A percentile compares a stretch with the other conserved stretches of the same genome.
phyloP scores from a whole-genome alignment of 805 yeast species.

The Danielia oregonensis region DNA sequence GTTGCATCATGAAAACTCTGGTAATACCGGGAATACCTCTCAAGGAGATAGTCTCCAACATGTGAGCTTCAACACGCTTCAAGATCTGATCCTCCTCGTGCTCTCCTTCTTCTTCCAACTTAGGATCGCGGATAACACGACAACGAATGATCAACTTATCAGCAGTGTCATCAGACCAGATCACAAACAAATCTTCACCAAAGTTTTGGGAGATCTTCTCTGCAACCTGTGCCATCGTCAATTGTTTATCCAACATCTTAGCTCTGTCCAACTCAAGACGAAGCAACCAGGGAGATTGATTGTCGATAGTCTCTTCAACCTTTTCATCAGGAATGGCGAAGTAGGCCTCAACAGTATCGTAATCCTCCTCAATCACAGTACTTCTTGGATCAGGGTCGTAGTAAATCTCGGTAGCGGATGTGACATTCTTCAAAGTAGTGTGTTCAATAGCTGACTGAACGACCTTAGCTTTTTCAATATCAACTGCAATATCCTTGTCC shows the following conservation, averaged over 20 bases:
- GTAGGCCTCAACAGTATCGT: conserved; percentile 95
- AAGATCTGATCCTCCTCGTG: conserved; percentile 96
- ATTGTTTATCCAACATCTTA: conserved; percentile 95
- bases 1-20: conserved; percentile 87
- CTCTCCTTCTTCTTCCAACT: conserved; percentile 89
- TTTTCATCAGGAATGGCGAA: conserved; percentile 97
- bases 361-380: conserved; percentile 95
- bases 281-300: conserved; percentile 96
- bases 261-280: conserved; percentile 98
- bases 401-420: conserved; percentile 95
- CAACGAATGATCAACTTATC: conserved; percentile 96
- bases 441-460: conserved; percentile 97
- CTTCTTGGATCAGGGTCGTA: conserved; percentile 95
- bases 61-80: conserved; percentile 91
- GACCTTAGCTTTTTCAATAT: conserved; percentile 90
- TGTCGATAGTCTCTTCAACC: conserved; percentile 88
- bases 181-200: conserved; percentile 92
- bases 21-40: conserved; percentile 95
- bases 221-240: conserved; percentile 97
- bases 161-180: conserved; percentile 99
- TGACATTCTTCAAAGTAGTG: conserved; percentile 89
- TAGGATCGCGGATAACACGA: conserved; percentile 96
- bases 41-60: conserved; percentile 90
- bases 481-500: conserved; percentile 72
- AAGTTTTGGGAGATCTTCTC: conserved; percentile 89